Evolutionary conservation across 768 basidiomycete genomes (phyloP).

Genomic region (Lactarius indigo): DNA sequence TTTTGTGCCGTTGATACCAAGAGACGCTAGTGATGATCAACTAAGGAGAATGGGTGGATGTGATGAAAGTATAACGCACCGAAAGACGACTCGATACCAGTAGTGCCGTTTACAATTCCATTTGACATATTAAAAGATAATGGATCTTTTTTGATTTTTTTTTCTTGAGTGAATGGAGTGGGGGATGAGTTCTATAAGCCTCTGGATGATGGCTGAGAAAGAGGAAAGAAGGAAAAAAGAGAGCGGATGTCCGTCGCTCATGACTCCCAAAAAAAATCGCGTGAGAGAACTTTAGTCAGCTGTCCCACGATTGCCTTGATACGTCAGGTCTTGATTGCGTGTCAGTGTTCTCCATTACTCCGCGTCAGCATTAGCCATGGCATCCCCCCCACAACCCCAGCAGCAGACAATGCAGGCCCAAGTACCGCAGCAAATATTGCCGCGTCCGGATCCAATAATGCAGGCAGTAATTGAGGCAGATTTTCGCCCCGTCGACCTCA

Average conservation of each 20-base stretch:
- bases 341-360: not conserved
- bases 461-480: constrained; percentile 76
- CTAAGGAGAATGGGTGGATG: not conserved
- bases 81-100: constrained; percentile 72
- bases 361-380: constrained; percentile 37
- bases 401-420: constrained; percentile 29
- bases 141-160: constrained; percentile 18
- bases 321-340: not conserved
- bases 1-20: constrained; percentile 65
- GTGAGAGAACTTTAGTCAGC: constrained; percentile 25
- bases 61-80: constrained; percentile 32
- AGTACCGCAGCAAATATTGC: constrained; percentile 42
- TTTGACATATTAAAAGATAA: constrained; percentile 73
- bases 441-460: constrained; percentile 63
- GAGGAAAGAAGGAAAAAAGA: constrained; percentile 28
- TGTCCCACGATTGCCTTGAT: not conserved
- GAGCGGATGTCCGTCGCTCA: not conserved
- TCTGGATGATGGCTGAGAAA: constrained; percentile 36
- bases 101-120: constrained; percentile 80
- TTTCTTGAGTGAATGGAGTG: constrained; percentile 26
- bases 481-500: constrained; percentile 55
- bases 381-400: constrained; percentile 33
- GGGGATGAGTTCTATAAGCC: constrained; percentile 36
- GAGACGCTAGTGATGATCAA: constrained; percentile 50
- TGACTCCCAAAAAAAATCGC: constrained; percentile 18